These are phyloP conservation scores for Glycine latifolia DNA, from an alignment of 306 rosid species.

Conservation along the genomic window DNA sequence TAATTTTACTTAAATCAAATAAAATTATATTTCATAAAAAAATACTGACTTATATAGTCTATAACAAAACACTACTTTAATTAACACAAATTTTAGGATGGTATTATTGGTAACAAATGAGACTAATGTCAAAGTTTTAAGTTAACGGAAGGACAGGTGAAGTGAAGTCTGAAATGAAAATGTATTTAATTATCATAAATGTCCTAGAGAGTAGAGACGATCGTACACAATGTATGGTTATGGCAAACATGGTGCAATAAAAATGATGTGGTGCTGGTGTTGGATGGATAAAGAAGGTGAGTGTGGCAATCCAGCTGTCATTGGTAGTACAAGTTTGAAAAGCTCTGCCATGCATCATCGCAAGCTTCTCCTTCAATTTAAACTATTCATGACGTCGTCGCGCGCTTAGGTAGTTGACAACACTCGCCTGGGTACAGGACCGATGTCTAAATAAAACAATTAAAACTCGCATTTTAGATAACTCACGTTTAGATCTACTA, in stretches of 20 bases:
- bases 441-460: too few species aligned
- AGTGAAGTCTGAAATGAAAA: too few species aligned
- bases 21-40: too few species aligned
- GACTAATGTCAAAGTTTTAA: background rate
- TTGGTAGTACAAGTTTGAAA: constrained; percentile 10
- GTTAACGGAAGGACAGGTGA: background rate
- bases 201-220: background rate
- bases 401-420: too few species aligned
- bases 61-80: too few species aligned
- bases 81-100: background rate
- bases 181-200: constrained; percentile 12
- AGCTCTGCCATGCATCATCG: constrained; percentile 14
- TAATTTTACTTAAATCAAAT: too few species aligned
- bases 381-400: too few species aligned
- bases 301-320: constrained; percentile 61
- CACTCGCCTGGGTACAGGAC: too few species aligned
- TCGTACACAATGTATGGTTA: background rate
- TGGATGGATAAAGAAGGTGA: constrained; percentile 48
- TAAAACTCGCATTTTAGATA: too few species aligned
- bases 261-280: background rate
- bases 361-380: background rate
- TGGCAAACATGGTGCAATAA: constrained; percentile 1
- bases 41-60: too few species aligned
- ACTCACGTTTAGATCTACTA: too few species aligned
- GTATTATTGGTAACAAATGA: background rate